Conservation (phyloP, 1,139 yeast genomes). For the Lodderomyces orthopsilosis region DNA sequence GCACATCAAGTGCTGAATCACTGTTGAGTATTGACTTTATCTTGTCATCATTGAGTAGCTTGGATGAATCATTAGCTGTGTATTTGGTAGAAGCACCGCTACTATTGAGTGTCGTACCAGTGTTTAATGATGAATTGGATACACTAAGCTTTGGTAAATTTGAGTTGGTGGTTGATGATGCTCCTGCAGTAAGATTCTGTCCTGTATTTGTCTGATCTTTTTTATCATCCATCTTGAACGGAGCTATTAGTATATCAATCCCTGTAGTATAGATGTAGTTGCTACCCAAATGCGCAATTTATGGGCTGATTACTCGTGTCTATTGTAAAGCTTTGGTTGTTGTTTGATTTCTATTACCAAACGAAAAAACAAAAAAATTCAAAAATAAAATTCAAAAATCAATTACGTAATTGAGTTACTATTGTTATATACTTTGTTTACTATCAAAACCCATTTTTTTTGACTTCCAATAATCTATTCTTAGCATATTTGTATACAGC, state of each 20-base stretch:
- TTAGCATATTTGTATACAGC: too few species aligned
- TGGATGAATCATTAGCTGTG: conserved; percentile 4
- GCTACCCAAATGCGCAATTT: too few species aligned
- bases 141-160: neutral
- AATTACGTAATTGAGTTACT: too few species aligned
- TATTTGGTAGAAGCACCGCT: neutral
- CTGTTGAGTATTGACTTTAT: conserved; percentile 33
- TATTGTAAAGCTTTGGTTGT: too few species aligned
- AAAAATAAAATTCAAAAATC: too few species aligned
- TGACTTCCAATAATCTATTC: too few species aligned
- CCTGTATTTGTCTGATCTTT: neutral
- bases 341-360: too few species aligned
- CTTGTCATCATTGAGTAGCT: conserved; percentile 14
- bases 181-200: neutral
- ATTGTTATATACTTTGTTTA: too few species aligned
- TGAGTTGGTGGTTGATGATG: neutral
- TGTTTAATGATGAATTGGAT: neutral
- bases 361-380: too few species aligned
- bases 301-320: too few species aligned
- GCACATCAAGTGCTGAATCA: conserved; percentile 55
- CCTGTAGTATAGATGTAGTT: too few species aligned
- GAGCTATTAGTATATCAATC: neutral
- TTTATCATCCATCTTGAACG: conserved; percentile 2
- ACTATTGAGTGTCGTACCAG: neutral
- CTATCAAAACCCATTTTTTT: too few species aligned